Evolutionary conservation across 768 basidiomycete species (phyloP).

Genomic region (Multifurca ochricompacta): DNA sequence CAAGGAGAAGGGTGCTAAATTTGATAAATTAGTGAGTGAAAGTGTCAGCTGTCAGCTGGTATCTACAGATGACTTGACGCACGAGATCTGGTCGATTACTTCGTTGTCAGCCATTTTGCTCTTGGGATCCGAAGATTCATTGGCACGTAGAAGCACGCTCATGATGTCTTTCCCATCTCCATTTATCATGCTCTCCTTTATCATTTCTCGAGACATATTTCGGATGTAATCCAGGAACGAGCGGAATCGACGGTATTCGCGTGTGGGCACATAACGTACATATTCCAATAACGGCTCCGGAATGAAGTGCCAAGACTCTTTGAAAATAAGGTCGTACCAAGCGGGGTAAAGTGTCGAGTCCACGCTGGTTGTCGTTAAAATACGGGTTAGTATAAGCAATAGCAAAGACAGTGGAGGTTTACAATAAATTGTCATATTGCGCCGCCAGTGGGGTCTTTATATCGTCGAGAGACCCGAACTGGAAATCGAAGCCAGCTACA

Average conservation of each 20-base stretch:
- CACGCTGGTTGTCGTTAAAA: background rate
- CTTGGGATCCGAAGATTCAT: too few relatives aligned
- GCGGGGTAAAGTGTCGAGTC: slow-evolving; percentile 7
- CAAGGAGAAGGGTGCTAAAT: slow-evolving; percentile 8
- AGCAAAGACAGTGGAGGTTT: background rate
- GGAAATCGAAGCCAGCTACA: slow-evolving; percentile 23
- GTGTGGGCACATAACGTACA: background rate
- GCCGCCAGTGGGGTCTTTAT: slow-evolving; percentile 18
- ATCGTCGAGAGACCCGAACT: slow-evolving; percentile 22
- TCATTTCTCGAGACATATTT: background rate
- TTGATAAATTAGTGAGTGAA: slow-evolving; percentile 20
- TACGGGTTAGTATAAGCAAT: background rate
- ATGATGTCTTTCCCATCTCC: slow-evolving; percentile 20
- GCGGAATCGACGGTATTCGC: background rate
- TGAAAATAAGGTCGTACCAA: too few relatives aligned
- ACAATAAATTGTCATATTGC: slow-evolving; percentile 25
- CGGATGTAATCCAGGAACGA: background rate
- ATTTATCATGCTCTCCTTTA: background rate
- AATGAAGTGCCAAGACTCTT: background rate
- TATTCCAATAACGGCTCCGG: background rate
- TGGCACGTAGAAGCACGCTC: slow-evolving; percentile 23
- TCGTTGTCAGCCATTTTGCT: too few relatives aligned
- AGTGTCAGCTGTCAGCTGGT: too few relatives aligned
- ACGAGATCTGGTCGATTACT: too few relatives aligned
- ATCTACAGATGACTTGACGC: too few relatives aligned